Evolutionary conservation across 495 filamentous ascomycete species (phyloP), one percentile per base, ranked within the genome.

Genomic region (Apodospora peruviana): DNA sequence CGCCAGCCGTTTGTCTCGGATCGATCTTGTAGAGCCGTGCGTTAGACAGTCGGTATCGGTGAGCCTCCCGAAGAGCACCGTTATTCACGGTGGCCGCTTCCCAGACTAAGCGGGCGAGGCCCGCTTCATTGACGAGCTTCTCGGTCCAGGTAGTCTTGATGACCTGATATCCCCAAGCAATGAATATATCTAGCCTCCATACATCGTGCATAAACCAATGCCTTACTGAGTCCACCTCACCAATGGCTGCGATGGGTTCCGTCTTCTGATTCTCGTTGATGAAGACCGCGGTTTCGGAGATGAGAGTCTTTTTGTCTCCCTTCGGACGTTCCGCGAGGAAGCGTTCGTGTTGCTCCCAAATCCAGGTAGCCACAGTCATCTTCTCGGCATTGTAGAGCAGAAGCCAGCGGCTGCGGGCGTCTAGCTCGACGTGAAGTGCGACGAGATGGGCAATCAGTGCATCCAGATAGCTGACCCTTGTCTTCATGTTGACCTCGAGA

Each of bases 301-400:
- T 72, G 27, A 88, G 72, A 23, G 70, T 77, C 52, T 75, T 76
- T 32, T 78, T 74, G 8, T 70, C 71, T 32, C 66, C 70, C 16
- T 64, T 51, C 17, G 64, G 58, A 1, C 71, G 62, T 27, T 68
- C 61, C 16, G 67, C 69, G 10, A 79, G 65, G 42, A 76, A 77
- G 5, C 74, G 57, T 52, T 93, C 83, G 57, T 93, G 85, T 24
- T 76, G 67, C 48, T 81, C 79, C 90, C 91, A 97, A 51, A 97
- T 75, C 29, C 80, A 76, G 38, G 77, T 78, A n/a, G 90, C 91
- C 25, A 90, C 87, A 34, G 83, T 82, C 56, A 96, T 78, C 62
- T 90, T 96, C 61, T 97, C 93, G 0, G 90, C 91, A 56, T 87
- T 82, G 78, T 84, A 88, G n/a, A 97, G 73, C 4, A 98, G 64